Percentiles rank a stretch among this genome's conserved stretches.
Evolutionary conservation across 306 rosid genomes (phyloP).

Genomic region (Hippophae rhamnoides): DNA sequence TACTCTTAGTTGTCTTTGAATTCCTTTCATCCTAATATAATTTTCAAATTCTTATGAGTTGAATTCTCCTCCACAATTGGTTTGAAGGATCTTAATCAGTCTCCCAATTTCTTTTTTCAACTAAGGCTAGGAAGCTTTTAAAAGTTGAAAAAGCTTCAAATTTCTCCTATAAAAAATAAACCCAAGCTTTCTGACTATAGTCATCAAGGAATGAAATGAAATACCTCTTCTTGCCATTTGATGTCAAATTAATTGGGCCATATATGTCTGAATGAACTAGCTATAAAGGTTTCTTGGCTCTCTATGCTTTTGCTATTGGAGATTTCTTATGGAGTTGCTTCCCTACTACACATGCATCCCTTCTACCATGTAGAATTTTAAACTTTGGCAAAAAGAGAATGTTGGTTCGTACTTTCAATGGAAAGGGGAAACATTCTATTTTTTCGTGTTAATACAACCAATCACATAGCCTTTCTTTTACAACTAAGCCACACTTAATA

Average conservation of each 20-base stretch:
- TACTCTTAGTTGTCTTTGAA: background rate
- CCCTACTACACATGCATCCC: background rate
- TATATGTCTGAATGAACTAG: background rate
- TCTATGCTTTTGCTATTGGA: background rate
- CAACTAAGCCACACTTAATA: background rate
- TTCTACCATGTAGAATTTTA: too few species aligned
- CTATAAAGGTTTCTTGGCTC: background rate
- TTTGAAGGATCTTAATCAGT: background rate
- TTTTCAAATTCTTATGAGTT: background rate
- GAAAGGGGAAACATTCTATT: too few species aligned
- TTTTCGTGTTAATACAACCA: too few species aligned
- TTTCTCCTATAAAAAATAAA: background rate
- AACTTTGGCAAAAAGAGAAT: too few species aligned
- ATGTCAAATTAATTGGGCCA: background rate
- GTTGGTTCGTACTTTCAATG: background rate
- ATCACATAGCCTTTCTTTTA: too few species aligned
- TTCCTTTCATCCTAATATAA: background rate
- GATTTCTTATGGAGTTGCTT: background rate
- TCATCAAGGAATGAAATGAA: too few species aligned
- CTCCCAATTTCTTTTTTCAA: background rate
- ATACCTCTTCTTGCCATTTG: background rate
- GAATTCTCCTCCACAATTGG: background rate
- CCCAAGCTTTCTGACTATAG: background rate
- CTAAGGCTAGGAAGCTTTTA: background rate
- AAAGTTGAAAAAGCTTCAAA: background rate